A percentile compares a stretch with the other conserved stretches of the same genome.
These are phyloP conservation scores for Daldinia concentrica DNA, from an alignment of 495 filamentous ascomycete species.

Conservation along the genomic window DNA sequence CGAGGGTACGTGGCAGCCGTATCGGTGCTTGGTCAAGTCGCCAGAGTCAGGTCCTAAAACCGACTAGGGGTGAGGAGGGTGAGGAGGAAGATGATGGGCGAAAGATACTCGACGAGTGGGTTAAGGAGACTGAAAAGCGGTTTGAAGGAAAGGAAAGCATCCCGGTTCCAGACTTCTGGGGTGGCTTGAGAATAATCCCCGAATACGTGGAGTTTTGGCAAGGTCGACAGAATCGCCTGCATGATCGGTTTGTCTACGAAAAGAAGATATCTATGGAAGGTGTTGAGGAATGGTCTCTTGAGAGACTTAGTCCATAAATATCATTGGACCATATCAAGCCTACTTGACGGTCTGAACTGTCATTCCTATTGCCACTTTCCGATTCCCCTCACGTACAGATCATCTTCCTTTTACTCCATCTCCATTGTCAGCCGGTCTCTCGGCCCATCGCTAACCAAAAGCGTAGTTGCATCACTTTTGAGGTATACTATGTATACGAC, in stretches of 20 bases:
- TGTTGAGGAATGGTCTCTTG: conserved; percentile 62
- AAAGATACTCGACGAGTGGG: conserved; percentile 70
- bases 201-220: conserved; percentile 95
- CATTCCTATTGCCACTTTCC: background rate
- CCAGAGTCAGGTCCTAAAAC: conserved; percentile 78
- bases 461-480: background rate
- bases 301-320: conserved; percentile 68
- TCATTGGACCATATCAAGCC: background rate
- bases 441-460: background rate
- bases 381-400: background rate
- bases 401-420: background rate
- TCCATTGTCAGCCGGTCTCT: background rate
- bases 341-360: background rate
- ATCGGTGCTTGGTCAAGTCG: conserved; percentile 93
- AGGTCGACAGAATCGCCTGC: conserved; percentile 83
- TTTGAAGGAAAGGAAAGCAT: conserved; percentile 82
- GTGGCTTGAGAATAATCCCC: conserved; percentile 85
- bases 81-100: conserved; percentile 66
- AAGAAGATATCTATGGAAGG: conserved; percentile 54
- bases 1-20: conserved; percentile 77
- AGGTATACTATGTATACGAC: background rate
- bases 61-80: conserved; percentile 47
- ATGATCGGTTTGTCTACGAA: conserved; percentile 92
- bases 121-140: conserved; percentile 72
- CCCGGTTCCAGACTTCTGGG: conserved; percentile 94